Percentiles rank a stretch among this genome's conserved stretches.
Conservation (phyloP, 805 yeast species). For the Barnettozyma sucrosica region DNA sequence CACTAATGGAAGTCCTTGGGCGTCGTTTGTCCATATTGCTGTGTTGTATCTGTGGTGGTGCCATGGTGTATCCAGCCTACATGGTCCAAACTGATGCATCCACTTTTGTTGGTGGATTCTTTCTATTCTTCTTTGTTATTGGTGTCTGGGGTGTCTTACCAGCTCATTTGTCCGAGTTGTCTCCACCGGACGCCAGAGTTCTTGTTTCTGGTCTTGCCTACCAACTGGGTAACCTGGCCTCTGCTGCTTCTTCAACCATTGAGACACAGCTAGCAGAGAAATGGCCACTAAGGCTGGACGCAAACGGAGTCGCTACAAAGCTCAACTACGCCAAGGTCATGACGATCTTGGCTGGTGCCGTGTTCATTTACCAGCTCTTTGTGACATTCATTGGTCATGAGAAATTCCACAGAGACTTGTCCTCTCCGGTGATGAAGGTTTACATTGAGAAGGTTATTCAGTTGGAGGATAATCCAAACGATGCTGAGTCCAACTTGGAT, state of each 20-base stretch:
- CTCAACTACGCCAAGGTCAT: constrained; percentile 61
- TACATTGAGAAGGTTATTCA: constrained; percentile 25
- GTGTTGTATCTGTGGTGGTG: constrained; percentile 52
- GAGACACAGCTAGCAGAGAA: constrained; percentile 57
- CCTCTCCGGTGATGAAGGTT: constrained; percentile 28
- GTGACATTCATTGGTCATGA: constrained; percentile 55
- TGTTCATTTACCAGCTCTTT: constrained; percentile 46
- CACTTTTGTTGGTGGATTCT: constrained; percentile 56
- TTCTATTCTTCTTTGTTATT: constrained; percentile 57
- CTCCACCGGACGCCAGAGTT: constrained; percentile 60
- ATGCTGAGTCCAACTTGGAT: constrained; percentile 2
- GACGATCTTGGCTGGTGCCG: constrained; percentile 66
- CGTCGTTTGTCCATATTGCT: constrained; percentile 51
- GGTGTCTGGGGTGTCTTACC: constrained; percentile 77
- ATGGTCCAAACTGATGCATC: constrained; percentile 32
- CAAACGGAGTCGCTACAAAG: constrained; percentile 25
- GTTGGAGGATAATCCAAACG: constrained; percentile 10
- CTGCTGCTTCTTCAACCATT: constrained; percentile 67
- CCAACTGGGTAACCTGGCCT: constrained; percentile 69
- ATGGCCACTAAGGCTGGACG: constrained; percentile 44
- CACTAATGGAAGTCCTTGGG: constrained; percentile 52
- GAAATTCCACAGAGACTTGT: constrained; percentile 34
- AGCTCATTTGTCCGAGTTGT: constrained; percentile 56
- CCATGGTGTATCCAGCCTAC: constrained; percentile 57
- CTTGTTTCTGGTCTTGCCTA: constrained; percentile 58